Evolutionary conservation across 768 basidiomycete species (phyloP).

Genomic region (Rubroboletus pulcherrimus): DNA sequence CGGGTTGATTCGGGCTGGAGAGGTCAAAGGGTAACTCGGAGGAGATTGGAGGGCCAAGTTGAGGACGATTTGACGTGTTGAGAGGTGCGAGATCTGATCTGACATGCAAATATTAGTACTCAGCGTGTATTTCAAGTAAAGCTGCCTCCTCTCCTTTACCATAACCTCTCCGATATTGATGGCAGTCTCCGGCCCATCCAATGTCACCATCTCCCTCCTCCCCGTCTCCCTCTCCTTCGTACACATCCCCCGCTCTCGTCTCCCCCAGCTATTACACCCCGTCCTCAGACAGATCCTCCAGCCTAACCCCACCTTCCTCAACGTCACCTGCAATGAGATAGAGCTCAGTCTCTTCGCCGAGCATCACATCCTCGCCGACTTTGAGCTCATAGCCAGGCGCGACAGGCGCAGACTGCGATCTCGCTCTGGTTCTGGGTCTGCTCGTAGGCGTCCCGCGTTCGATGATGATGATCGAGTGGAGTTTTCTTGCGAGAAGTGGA

Average conservation of each 20-base stretch:
- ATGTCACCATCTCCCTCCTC: constrained; percentile 65
- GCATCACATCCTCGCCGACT: constrained; percentile 51
- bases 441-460: constrained; percentile 21
- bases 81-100: neutral
- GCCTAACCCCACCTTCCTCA: constrained; percentile 64
- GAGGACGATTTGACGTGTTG: too few species aligned
- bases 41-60: neutral
- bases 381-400: constrained; percentile 55
- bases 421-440: constrained; percentile 36
- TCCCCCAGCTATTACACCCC: constrained; percentile 53
- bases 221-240: constrained; percentile 70
- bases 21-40: too few species aligned
- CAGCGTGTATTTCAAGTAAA: neutral
- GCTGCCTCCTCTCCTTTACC: constrained; percentile 9
- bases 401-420: constrained; percentile 49
- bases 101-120: constrained; percentile 13
- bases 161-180: constrained; percentile 19
- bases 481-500: constrained; percentile 72
- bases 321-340: constrained; percentile 73
- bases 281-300: constrained; percentile 68
- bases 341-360: constrained; percentile 76
- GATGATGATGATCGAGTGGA: constrained; percentile 51
- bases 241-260: constrained; percentile 69
- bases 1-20: neutral
- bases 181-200: constrained; percentile 23